These are phyloP conservation scores for Lunularia cruciata DNA, from an alignment of 225 moss, liverwort and hornwort species.

Conservation along the genomic window DNA sequence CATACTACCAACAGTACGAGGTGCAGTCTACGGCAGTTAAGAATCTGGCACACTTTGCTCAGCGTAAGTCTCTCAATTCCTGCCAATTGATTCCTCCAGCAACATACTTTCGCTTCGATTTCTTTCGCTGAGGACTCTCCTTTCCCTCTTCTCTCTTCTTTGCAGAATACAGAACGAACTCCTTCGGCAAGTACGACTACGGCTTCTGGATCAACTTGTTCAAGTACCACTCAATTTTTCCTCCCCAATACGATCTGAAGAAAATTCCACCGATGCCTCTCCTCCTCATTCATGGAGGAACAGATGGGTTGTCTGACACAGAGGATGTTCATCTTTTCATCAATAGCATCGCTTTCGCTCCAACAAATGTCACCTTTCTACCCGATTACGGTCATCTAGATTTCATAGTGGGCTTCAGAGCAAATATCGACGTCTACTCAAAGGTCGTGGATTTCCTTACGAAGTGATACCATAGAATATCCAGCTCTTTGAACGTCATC, in stretches of 20 bases:
- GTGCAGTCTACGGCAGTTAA: slow-evolving; percentile 36
- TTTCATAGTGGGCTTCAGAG: slow-evolving; percentile 34
- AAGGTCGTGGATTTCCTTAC: slow-evolving; percentile 33
- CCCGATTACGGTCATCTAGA: slow-evolving; percentile 43
- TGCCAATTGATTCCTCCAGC: background rate
- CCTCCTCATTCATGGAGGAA: slow-evolving; percentile 40
- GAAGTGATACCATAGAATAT: too few relatives aligned
- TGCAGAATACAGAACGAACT: slow-evolving; percentile 39
- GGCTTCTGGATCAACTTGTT: slow-evolving; percentile 32
- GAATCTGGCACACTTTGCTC: slow-evolving; percentile 42
- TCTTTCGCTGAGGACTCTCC: background rate
- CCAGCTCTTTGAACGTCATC: too few relatives aligned
- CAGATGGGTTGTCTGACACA: slow-evolving; percentile 39
- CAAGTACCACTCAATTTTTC: slow-evolving; percentile 35
- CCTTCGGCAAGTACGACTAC: slow-evolving; percentile 47
- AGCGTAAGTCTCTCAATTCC: slow-evolving; percentile 27
- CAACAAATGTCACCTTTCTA: slow-evolving; percentile 22
- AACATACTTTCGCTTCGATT: background rate
- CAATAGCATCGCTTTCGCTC: slow-evolving; percentile 24
- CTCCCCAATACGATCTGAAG: slow-evolving; percentile 35
- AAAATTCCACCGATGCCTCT: slow-evolving; percentile 34
- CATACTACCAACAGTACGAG: slow-evolving; percentile 27
- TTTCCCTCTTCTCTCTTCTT: background rate
- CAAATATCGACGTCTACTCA: slow-evolving; percentile 36
- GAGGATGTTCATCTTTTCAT: slow-evolving; percentile 34